Percentiles rank a stretch among this genome's conserved stretches.
phyloP scores from a whole-genome alignment of 495 filamentous ascomycete species.

The Hyaloscypha variabilis region DNA sequence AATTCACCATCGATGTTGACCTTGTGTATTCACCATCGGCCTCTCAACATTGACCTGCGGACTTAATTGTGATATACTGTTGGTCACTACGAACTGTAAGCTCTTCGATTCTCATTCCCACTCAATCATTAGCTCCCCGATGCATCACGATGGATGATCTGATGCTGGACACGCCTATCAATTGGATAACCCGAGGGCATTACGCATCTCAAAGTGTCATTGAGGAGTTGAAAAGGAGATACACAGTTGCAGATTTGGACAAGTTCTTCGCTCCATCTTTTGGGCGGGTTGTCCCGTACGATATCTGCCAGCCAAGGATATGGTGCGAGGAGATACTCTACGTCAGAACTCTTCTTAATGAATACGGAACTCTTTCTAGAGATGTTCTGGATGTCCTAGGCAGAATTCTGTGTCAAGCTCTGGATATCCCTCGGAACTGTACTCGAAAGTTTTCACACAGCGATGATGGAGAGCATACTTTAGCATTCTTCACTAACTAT shows the following conservation, averaged over 20 bases:
- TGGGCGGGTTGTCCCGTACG: background rate
- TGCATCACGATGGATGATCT: constrained; percentile 1
- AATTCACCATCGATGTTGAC: background rate
- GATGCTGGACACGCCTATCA: constrained; percentile 6
- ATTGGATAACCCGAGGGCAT: constrained; percentile 12
- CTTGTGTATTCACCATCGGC: background rate
- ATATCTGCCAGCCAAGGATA: background rate
- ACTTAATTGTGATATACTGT: background rate
- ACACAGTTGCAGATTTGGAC: background rate
- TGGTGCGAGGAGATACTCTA: constrained; percentile 25
- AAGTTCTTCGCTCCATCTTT: background rate
- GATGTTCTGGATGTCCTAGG: constrained; percentile 13
- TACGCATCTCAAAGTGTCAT: background rate
- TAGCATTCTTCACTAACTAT: constrained; percentile 33
- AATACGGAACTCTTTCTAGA: background rate
- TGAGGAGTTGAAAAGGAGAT: constrained; percentile 16
- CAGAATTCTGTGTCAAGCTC: constrained; percentile 23
- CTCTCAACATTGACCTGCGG: background rate
- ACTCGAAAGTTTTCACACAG: constrained; percentile 1
- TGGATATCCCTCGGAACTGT: constrained; percentile 23
- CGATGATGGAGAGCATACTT: constrained; percentile 12
- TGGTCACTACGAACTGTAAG: background rate
- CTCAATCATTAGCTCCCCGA: constrained; percentile 4
- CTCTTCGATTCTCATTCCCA: background rate
- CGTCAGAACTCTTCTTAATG: constrained; percentile 8